Evolutionary conservation across 495 filamentous ascomycete genomes (phyloP).

Genomic region (Penicillium dipodomyicola): DNA sequence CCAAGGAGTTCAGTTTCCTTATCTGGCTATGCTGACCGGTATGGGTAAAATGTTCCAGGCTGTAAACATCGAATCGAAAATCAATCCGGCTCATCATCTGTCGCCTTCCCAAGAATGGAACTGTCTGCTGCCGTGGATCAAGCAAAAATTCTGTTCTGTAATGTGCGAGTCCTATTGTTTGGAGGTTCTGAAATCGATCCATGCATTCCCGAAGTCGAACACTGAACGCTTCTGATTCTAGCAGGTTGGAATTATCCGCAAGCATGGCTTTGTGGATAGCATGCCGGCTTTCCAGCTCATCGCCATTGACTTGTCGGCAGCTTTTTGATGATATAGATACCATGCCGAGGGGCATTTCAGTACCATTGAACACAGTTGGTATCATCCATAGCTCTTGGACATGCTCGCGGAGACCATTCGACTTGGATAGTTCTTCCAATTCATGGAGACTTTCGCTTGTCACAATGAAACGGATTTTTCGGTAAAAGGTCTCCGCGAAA

Average conservation of each 20-base stretch:
- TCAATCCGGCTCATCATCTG: slow-evolving; percentile 12
- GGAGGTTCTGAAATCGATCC: slow-evolving; percentile 10
- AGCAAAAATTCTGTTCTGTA: slow-evolving; percentile 18
- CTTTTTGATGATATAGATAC: slow-evolving; percentile 21
- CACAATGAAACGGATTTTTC: slow-evolving; percentile 20
- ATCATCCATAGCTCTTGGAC: slow-evolving; percentile 23
- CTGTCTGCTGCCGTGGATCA: slow-evolving; percentile 11
- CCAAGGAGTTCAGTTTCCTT: slow-evolving; percentile 14
- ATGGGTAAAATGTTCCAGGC: slow-evolving; percentile 8
- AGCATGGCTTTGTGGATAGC: slow-evolving; percentile 14
- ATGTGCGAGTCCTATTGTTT: slow-evolving; percentile 14
- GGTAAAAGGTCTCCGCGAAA: slow-evolving; percentile 13
- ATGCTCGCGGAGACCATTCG: slow-evolving; percentile 11
- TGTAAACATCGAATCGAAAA: slow-evolving; percentile 15
- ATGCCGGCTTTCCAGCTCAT: slow-evolving; percentile 15
- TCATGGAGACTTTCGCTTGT: slow-evolving; percentile 22
- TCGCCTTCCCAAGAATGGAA: slow-evolving; percentile 14
- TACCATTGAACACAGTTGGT: slow-evolving; percentile 14
- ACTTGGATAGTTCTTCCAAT: slow-evolving; percentile 16
- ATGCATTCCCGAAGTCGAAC: slow-evolving; percentile 12
- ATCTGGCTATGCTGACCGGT: too few relatives aligned
- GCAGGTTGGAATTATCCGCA: slow-evolving; percentile 12
- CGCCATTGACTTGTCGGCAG: slow-evolving; percentile 14
- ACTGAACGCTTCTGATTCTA: slow-evolving; percentile 16
- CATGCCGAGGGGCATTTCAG: slow-evolving; percentile 7